Evolutionary conservation across 495 filamentous ascomycete genomes (phyloP).

Genomic region (Lineolata rhizophorae): DNA sequence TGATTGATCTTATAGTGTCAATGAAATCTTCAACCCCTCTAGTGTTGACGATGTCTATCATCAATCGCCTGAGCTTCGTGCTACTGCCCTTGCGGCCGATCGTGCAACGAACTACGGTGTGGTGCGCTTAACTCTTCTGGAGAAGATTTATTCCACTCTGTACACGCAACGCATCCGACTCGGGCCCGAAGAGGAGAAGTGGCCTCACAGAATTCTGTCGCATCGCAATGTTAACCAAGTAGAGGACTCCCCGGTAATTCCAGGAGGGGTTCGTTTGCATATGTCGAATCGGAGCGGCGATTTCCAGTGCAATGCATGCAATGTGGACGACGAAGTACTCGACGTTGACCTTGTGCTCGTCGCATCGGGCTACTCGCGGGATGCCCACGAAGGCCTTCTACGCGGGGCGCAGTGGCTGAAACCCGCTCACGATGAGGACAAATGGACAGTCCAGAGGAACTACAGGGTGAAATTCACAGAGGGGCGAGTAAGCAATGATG

Average conservation of each 20-base stretch:
- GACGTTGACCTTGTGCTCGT: constrained; percentile 66
- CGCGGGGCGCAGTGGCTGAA: constrained; percentile 38
- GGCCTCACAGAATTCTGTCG: constrained; percentile 60
- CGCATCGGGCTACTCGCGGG: constrained; percentile 68
- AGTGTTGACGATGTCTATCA: constrained; percentile 53
- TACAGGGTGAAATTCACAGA: constrained; percentile 51
- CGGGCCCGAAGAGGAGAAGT: constrained; percentile 41
- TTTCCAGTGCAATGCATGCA: too few species aligned
- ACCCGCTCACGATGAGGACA: constrained; percentile 23
- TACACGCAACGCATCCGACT: constrained; percentile 64
- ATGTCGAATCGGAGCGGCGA: too few species aligned
- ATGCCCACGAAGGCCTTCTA: constrained; percentile 61
- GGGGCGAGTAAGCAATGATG: constrained; percentile 34
- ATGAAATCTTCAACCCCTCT: constrained; percentile 84
- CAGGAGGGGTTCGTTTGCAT: too few species aligned
- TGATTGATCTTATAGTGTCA: constrained; percentile 39
- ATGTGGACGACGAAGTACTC: constrained; percentile 27
- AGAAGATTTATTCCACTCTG: constrained; percentile 62
- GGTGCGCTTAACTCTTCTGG: constrained; percentile 68
- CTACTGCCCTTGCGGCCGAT: constrained; percentile 37
- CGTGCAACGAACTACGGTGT: constrained; percentile 84
- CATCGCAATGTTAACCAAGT: constrained; percentile 38
- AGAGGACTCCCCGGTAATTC: constrained; percentile 22
- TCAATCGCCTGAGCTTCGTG: constrained; percentile 36
- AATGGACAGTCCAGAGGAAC: constrained; percentile 32